Base-by-base conservation (phyloP, 306 rosid genomes). In the Betula pendula region DNA sequence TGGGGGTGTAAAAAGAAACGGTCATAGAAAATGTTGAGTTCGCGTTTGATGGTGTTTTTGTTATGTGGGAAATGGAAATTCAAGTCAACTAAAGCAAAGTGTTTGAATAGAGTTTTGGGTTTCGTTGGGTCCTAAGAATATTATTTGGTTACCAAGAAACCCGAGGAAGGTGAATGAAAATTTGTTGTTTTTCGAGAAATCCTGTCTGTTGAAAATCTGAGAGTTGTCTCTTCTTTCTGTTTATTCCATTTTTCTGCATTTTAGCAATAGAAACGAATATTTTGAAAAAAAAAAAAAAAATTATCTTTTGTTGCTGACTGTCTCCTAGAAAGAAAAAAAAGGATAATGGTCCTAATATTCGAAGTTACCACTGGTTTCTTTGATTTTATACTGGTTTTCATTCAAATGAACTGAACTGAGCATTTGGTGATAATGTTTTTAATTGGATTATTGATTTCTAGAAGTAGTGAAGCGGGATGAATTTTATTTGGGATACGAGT, bases 401-500 rank as follows among this genome's bases (percentile, higher is more conserved):
- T 12, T 8, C 25, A 35, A 16, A 63, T 63, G 22, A 63, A 63
- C 24, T 16, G 6, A 31, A 45, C 12, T 13, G 77, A 42, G 35
- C 73, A 38, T 52, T 0, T 63, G 31, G 31, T 17, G 44, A 40
- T 13, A 38, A 38, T 35, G 33, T 27, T 33, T 42, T 63, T 35
- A 2, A n/a, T n/a, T 67, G 68, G 38, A 40, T 35, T 35, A 29
- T 49, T 48, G 40, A 75, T 69, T 31, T 72, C 5, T 55, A 84
- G 90, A 55, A 67, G 78, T 79, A 47, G 75, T 14, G 33, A 73
- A 80, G 45, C 52, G 53, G 44, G 87, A 79, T 70, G 90, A 86
- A 25, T 68, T 68, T 12, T 90, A 92, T 75, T 66, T 92, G 86
- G 98, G 97, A 43, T 91, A 77, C 24, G 98, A 95, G 24, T 86